Base-by-base conservation (phyloP, 805 yeast genomes). In the Candida endomychidarum region DNA sequence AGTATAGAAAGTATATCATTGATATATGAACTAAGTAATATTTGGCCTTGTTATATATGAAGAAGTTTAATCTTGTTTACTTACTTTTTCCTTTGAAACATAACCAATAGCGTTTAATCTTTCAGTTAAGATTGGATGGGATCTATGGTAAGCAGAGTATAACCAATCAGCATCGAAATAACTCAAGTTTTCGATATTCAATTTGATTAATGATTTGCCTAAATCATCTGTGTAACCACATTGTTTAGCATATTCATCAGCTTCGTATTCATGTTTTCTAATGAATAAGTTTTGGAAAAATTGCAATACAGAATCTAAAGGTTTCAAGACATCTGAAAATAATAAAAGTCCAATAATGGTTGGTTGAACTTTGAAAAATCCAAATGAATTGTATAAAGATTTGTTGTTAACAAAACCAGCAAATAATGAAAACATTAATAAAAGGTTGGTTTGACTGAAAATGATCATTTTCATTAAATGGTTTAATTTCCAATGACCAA, bases 401-500 rank as follows among this genome's bases (percentile, higher is more conserved):
- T 71, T 64, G 70, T 93, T 93, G 46, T 81, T 77, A 57, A 87
- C 77, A 52, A 91, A 89, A 0, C 81, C 83, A 1, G 95, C 78
- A 64, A 93, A 90, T 47, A 85, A 57, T 1, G 84, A 71, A 60
- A 90, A 86, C 31, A 81, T 73, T 18, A 77, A 54, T 50, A 84
- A 77, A 38, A 82, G 61, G 51, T 86, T 86, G 4, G 67, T 59
- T 62, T 87, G 90, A 34, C 79, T 70, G 47, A 82, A 74, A 4
- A 75, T 54, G 54, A 93, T 64, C 74, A 83, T 76, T 58, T 81
- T 81, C n/a, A 90, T 70, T 46, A 90, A 83, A 62, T 93, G 99
- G 43, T 84, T 81, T 60, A 85, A 74, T 53, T 83, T 82, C 99
- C 99, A 93, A 62, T 93, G 99, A 37, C 99, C 99, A 51, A 93